These are phyloP conservation scores for Monoraphidium neglectum DNA, from an alignment of 139 green algal species.

Conservation along the genomic window DNA sequence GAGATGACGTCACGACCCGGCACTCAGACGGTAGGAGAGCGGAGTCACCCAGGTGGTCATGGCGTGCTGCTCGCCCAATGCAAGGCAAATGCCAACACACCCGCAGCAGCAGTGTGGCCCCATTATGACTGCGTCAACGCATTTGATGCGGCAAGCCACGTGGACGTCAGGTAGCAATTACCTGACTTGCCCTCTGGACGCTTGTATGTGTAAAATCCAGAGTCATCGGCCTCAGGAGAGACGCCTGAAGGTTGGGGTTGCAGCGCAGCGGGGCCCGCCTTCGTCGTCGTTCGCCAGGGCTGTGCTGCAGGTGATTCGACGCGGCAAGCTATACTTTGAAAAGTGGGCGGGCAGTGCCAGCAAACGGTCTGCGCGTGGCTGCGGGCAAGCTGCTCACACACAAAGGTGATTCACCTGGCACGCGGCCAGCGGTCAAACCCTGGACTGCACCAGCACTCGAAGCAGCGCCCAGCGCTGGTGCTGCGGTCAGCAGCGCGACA, in stretches of 20 bases:
- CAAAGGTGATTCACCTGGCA: conserved; percentile 58
- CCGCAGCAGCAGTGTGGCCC: neutral
- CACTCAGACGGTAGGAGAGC: neutral
- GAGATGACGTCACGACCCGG: too few species aligned
- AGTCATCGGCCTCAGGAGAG: conserved; percentile 46
- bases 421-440: conserved; percentile 76
- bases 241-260: conserved; percentile 38
- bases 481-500: too few species aligned
- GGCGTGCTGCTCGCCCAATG: neutral
- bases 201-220: conserved; percentile 74
- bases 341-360: neutral
- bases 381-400: neutral
- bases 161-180: conserved; percentile 1
- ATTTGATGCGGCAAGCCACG: neutral
- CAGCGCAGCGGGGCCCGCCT: neutral
- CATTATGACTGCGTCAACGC: conserved; percentile 1
- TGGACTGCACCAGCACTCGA: conserved; percentile 65
- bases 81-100: neutral
- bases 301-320: neutral
- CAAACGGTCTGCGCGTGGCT: neutral
- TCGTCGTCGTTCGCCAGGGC: neutral
- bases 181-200: conserved; percentile 88
- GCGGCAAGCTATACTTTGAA: neutral
- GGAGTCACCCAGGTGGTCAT: too few species aligned
- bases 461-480: too few species aligned